Conservation (phyloP, 1,284 basidiomycete species). For the Trichosporon ovoides region DNA sequence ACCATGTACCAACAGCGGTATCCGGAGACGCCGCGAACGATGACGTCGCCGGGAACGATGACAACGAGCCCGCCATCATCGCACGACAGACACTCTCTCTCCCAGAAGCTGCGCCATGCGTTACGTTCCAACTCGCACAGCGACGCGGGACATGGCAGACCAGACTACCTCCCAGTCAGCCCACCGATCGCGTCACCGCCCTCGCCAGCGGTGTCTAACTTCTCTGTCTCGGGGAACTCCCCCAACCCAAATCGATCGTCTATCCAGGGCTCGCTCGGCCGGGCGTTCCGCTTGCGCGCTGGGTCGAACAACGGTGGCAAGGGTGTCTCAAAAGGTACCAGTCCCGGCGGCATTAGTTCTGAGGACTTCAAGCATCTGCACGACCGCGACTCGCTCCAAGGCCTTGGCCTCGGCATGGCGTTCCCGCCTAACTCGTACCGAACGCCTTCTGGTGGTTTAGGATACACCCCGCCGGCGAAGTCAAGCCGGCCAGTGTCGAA, state of each 20-base stretch:
- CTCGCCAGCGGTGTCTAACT: neutral
- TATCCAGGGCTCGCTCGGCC: constrained; percentile 2
- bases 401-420: constrained; percentile 12
- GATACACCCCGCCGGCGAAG: constrained; percentile 17
- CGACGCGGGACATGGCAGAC: neutral
- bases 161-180: neutral
- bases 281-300: constrained; percentile 15
- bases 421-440: constrained; percentile 15
- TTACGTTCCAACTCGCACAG: constrained; percentile 10
- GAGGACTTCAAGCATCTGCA: constrained; percentile 6
- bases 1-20: neutral
- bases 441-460: constrained; percentile 18
- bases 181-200: neutral
- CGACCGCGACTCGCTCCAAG: constrained; percentile 8
- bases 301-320: neutral
- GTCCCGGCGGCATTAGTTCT: neutral
- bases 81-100: neutral
- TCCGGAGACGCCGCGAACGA: neutral
- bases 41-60: neutral
- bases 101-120: constrained; percentile 10
- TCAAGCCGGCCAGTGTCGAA: constrained; percentile 18
- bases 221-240: constrained; percentile 1
- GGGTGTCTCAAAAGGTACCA: neutral
- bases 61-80: constrained; percentile 1
- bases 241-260: neutral